Base-by-base conservation (phyloP, 129 eudicot genomes). In the Lactuca saligna region DNA sequence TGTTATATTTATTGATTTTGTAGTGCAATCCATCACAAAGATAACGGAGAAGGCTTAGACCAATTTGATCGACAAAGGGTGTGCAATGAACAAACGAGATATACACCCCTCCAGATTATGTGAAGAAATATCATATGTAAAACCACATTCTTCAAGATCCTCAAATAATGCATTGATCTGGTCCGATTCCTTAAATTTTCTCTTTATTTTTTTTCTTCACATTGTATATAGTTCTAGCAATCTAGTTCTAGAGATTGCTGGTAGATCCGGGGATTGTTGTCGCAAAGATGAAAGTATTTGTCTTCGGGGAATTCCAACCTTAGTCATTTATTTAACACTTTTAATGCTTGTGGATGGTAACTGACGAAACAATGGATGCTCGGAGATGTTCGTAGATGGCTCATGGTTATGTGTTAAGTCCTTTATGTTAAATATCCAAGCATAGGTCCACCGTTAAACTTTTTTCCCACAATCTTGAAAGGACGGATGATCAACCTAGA, bases 11-110 rank as follows among this genome's bases (percentile, higher is more conserved):
- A 39, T 78, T 72, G 57, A 61, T 66, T 41, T 79, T 72, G 48
- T 73, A 66, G 66, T 79, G 68, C 60, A 72, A 72, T 79, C 83
- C 83, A 73, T 79, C n/a, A 68, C 13, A 33, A 80, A 80, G 17
- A 69, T 35, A 59, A 17, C 25, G 0, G 72, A 17, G 20, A 34
- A 73, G n/a, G 6, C 59, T 51, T 51, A 58, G 17, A 16, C 32
- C 69, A 66, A 49, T 42, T 5, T 56, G 33, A 59, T 14, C 0
- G 65, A 59, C 65, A 59, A 59, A 13, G 64, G 65, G 44, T 59
- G 65, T 12, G 17, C 65, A 33, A 59, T 33, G 17, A 33, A 32
- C 41, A 59, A 59, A 34, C 15, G 2, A 13, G 20, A 31, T 59
- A 33, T 12, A 33, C 13, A 3, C 42, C 44, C 65, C 35, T 59